phyloP scores from a whole-genome alignment of 768 basidiomycete genomes.

The Agaricus blazei region DNA sequence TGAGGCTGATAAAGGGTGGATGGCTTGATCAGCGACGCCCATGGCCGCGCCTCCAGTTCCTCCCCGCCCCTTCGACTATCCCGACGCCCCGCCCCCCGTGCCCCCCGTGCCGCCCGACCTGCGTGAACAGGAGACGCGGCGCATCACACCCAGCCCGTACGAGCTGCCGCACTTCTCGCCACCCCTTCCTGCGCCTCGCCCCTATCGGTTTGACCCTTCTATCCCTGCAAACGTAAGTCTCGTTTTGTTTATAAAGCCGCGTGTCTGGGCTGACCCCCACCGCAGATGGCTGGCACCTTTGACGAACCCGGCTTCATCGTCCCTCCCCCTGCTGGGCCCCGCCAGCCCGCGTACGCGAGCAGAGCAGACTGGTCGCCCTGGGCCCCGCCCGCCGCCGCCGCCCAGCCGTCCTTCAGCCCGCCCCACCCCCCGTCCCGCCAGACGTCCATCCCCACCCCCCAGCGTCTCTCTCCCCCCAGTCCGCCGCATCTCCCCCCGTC shows the following conservation, averaged over 20 bases:
- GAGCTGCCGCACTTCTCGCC: constrained; percentile 19
- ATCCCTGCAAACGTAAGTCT: constrained; percentile 55
- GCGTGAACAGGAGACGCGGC: constrained; percentile 17
- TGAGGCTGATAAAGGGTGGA: background rate
- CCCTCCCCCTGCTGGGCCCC: constrained; percentile 11
- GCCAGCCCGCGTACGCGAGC: constrained; percentile 11
- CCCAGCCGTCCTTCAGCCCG: constrained; percentile 15
- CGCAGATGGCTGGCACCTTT: constrained; percentile 60
- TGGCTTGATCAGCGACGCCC: background rate
- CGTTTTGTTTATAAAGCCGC: no score
- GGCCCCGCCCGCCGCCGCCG: constrained; percentile 11
- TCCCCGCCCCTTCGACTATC: constrained; percentile 17
- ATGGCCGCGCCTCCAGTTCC: constrained; percentile 22
- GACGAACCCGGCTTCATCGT: constrained; percentile 34
- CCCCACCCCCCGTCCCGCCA: constrained; percentile 34
- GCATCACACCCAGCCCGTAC: constrained; percentile 23
- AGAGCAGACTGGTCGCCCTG: constrained; percentile 14
- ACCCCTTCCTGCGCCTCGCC: constrained; percentile 60
- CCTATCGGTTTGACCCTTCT: constrained; percentile 60
- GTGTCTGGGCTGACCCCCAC: constrained; percentile 2
- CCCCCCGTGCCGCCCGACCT: constrained; percentile 45
- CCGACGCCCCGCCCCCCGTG: constrained; percentile 34
- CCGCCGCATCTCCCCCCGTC: constrained; percentile 36
- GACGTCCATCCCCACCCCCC: constrained; percentile 42
- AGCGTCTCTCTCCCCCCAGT: constrained; percentile 29